Evolutionary conservation across 345 rosid genomes (phyloP), one percentile per base, ranked within the genome.

Genomic region (Aethionema arabicum): DNA sequence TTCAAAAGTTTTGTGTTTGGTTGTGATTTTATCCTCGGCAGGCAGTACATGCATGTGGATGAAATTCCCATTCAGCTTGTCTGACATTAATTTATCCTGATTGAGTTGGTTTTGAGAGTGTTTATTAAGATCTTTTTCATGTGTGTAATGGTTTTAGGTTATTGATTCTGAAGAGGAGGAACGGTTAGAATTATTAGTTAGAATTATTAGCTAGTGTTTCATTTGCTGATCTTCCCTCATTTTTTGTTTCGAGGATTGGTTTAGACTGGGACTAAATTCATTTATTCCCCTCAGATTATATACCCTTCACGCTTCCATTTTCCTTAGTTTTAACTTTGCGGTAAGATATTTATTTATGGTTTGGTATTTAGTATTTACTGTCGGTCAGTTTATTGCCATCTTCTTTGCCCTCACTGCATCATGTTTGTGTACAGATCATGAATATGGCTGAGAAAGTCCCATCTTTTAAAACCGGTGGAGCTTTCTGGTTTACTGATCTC

Each of bases 361-460:
- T 52, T 60, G 33, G 55, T 32, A 21, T 59, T 30, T 52, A 12
- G 14, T 43, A 7, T 43, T 65, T 51, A 42, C 21, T 21, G 47
- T 53, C 2, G 1, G 27, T 2, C 2, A 21, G 13, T 29, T 49
- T 5, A 13, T n/a, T n/a, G n/a, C 39, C 66, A 39, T 16, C n/a
- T 33, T 59, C 32, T 49, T 1, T 21, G 27, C 2, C 2, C 27
- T 21, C 27, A 21, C 27, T 21, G n/a, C 2, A 21, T 21, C 2
- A 2, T 21, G 27, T 2, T 21, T 21, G 27, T 2, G 2, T 66
- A 50, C 72, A 80, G 95, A 82, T 86, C 49, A 44, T 66, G 57
- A 84, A 82, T 72, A 84, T 86, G 95, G 87, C 76, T 2, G 86
- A 82, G 76, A 86, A 86, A 66, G 82, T 82, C 65, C 85, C 85